These are phyloP conservation scores for Fonsecaea pedrosoi DNA, from an alignment of 2,329 filamentous ascomycete genomes.

Conservation along the genomic window DNA sequence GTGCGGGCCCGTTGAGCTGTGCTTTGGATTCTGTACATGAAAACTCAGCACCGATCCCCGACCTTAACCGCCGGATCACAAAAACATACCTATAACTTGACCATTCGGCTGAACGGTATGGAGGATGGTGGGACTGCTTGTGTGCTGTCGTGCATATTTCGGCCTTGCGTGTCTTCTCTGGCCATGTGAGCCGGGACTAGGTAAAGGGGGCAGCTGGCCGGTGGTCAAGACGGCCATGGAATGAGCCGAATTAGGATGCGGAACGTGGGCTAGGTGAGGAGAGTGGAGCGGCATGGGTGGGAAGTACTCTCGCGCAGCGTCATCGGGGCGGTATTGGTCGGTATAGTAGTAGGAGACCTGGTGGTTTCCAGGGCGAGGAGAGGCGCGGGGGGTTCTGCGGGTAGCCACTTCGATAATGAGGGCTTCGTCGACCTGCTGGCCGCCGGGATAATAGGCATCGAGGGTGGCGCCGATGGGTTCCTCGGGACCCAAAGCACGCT, in stretches of 20 bases:
- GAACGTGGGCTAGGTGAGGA: conserved; percentile 48
- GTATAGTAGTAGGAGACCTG: conserved; percentile 60
- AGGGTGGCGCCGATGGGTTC: conserved; percentile 80
- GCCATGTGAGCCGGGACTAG: conserved; percentile 76
- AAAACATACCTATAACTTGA: conserved; percentile 42
- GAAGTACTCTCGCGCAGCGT: conserved; percentile 81
- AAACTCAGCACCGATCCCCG: conserved; percentile 47
- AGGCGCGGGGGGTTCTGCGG: conserved; percentile 77
- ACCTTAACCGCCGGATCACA: conserved; percentile 36
- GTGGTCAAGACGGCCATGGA: conserved; percentile 83
- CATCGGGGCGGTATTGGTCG: conserved; percentile 70
- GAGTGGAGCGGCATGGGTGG: conserved; percentile 68
- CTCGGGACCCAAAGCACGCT: conserved; percentile 80
- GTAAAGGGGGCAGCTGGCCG: conserved; percentile 78
- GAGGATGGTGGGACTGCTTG: conserved; percentile 78
- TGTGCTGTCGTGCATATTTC: conserved; percentile 72
- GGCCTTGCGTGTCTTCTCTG: conserved; percentile 66
- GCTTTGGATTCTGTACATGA: conserved; percentile 50
- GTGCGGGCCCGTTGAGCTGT: conserved; percentile 47
- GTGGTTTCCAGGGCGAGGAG: conserved; percentile 65
- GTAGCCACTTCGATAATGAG: conserved; percentile 85
- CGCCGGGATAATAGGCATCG: conserved; percentile 82
- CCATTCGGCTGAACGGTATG: conserved; percentile 55
- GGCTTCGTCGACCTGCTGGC: conserved; percentile 87
- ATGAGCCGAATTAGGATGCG: conserved; percentile 53